A percentile compares a stretch with the other conserved stretches of the same genome.
Conservation (phyloP, 1,284 basidiomycete species). For the Laetiporus sulphureus region DNA sequence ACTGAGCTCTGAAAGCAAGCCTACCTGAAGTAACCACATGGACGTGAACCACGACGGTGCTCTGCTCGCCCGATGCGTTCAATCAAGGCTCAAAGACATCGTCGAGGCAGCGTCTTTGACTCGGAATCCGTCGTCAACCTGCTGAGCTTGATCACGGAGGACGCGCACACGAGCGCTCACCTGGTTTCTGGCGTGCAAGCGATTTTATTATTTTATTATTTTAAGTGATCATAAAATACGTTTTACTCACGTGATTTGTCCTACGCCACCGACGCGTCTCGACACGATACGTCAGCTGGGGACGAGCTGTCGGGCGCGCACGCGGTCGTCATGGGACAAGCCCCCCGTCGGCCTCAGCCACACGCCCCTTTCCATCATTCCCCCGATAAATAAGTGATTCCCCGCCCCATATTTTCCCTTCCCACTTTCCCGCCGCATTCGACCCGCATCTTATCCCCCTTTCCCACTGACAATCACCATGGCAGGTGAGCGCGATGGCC, state of each 20-base stretch:
- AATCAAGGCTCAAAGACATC: slow-evolving; percentile 9
- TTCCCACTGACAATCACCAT: slow-evolving; percentile 14
- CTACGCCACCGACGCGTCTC: slow-evolving; percentile 18
- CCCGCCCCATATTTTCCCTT: slow-evolving; percentile 4
- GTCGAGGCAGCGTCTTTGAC: too few species aligned
- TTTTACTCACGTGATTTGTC: too few species aligned
- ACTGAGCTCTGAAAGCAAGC: too few species aligned
- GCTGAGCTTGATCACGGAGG: too few species aligned
- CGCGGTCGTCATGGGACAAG: slow-evolving; percentile 10
- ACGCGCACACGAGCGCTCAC: too few species aligned
- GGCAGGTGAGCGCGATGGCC: slow-evolving; percentile 24
- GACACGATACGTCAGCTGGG: slow-evolving; percentile 9
- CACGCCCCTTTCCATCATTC: neutral
- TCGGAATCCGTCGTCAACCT: too few species aligned
- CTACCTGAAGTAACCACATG: too few species aligned
- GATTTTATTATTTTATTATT: too few species aligned
- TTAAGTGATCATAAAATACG: too few species aligned
- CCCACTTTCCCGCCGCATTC: slow-evolving; percentile 3
- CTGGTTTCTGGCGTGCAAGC: too few species aligned
- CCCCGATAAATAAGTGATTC: neutral
- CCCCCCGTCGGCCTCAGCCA: neutral
- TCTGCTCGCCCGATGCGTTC: slow-evolving; percentile 18
- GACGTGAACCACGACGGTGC: slow-evolving; percentile 13
- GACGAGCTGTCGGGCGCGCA: slow-evolving; percentile 8
- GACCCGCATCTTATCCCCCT: slow-evolving; percentile 9